phyloP scores from a whole-genome alignment of 805 yeast genomes.

The Candida arabinofermentans region DNA sequence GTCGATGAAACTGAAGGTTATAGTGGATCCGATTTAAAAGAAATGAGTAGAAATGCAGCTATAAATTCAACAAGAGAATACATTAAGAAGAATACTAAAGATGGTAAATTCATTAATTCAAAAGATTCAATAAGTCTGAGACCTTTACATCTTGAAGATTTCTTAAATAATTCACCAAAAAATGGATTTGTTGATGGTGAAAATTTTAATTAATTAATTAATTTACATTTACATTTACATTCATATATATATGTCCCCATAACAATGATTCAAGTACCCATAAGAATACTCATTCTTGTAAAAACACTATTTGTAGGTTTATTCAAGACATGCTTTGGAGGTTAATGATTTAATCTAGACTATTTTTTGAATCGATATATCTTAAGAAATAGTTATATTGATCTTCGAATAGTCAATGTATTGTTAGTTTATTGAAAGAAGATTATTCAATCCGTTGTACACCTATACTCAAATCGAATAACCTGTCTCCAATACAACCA shows the following conservation, averaged over 20 bases:
- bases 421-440: too few relatives aligned
- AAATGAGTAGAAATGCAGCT: constrained; percentile 90
- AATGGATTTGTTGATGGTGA: not conserved
- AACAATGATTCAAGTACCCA: too few relatives aligned
- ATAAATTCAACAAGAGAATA: constrained; percentile 84
- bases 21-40: constrained; percentile 91
- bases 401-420: constrained; percentile 46
- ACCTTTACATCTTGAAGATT: constrained; percentile 63
- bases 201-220: not conserved
- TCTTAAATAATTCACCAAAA: constrained; percentile 26
- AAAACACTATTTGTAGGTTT: too few relatives aligned
- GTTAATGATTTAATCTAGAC: constrained; percentile 37
- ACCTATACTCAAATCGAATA: too few relatives aligned
- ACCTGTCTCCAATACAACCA: too few relatives aligned
- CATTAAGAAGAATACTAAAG: constrained; percentile 52
- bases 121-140: constrained; percentile 44
- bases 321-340: too few relatives aligned
- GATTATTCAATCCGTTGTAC: too few relatives aligned
- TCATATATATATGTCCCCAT: not conserved
- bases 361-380: constrained; percentile 46
- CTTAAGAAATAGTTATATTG: constrained; percentile 33
- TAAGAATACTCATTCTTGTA: too few relatives aligned
- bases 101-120: constrained; percentile 33
- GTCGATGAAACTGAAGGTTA: constrained; percentile 65
- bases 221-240: not conserved